A percentile compares a stretch with the other conserved stretches of the same genome.
phyloP scores from a whole-genome alignment of 352 stramenopile species.

The Globisporangium alternatum region DNA sequence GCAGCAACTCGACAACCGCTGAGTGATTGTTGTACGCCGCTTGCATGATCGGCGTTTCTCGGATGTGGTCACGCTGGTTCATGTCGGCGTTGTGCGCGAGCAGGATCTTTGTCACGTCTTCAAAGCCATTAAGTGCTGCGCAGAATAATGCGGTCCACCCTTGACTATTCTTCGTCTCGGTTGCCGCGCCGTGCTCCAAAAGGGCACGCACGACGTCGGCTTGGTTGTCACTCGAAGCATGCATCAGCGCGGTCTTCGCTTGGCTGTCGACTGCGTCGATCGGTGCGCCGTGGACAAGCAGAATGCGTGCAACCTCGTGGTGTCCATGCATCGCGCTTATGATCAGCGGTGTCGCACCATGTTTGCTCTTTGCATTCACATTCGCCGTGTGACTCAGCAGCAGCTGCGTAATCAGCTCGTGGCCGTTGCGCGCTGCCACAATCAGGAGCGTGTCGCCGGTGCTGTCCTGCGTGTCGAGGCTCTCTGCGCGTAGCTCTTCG shows the following conservation, averaged over 20 bases:
- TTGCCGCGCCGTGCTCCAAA: neutral
- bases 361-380: slow-evolving; percentile 4
- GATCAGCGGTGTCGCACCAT: slow-evolving; percentile 6
- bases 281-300: slow-evolving; percentile 2
- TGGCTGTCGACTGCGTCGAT: neutral
- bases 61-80: slow-evolving; percentile 12
- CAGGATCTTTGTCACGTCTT: neutral
- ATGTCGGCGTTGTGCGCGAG: slow-evolving; percentile 8
- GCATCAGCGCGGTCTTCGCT: neutral
- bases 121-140: slow-evolving; percentile 2
- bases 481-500: neutral
- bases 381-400: slow-evolving; percentile 12
- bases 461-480: slow-evolving; percentile 1
- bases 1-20: neutral
- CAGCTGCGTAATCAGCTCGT: slow-evolving; percentile 23
- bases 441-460: slow-evolving; percentile 11
- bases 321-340: slow-evolving; percentile 1
- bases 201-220: neutral
- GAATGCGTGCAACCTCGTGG: neutral
- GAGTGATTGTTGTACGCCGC: slow-evolving; percentile 14
- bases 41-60: slow-evolving; percentile 19
- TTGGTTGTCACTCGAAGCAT: slow-evolving; percentile 1
- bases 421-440: slow-evolving; percentile 13
- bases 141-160: slow-evolving; percentile 14
- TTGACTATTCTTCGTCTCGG: slow-evolving; percentile 11